phyloP scores from a whole-genome alignment of 2,329 filamentous ascomycete species.

The Alternaria tenuissima region DNA sequence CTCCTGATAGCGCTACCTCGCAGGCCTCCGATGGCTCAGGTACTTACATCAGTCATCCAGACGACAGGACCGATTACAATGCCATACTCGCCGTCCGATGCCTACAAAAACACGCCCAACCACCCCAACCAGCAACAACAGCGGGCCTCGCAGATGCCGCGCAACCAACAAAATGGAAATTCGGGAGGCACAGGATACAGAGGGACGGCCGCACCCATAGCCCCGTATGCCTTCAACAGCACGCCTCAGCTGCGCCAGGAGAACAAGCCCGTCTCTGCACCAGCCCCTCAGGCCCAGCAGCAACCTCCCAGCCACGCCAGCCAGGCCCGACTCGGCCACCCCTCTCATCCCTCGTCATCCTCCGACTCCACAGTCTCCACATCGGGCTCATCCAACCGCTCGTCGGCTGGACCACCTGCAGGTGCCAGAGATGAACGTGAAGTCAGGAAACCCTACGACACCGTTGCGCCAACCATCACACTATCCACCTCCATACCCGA shows the following conservation, averaged over 20 bases:
- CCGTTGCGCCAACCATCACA: conserved; percentile 58
- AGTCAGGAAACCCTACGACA: conserved; percentile 47
- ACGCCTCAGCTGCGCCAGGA: conserved; percentile 66
- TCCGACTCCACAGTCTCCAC: conserved; percentile 57
- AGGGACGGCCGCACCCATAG: conserved; percentile 56
- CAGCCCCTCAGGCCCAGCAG: conserved; percentile 54
- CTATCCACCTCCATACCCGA: conserved; percentile 62
- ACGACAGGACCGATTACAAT: conserved; percentile 59
- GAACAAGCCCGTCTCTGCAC: conserved; percentile 63
- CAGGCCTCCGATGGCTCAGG: conserved; percentile 52
- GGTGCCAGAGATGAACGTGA: conserved; percentile 61
- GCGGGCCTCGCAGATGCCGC: conserved; percentile 53
- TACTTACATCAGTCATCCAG: conserved; percentile 59
- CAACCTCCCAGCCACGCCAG: conserved; percentile 36
- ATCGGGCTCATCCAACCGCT: conserved; percentile 60
- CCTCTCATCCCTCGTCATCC: conserved; percentile 52
- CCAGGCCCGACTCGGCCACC: conserved; percentile 45
- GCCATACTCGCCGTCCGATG: conserved; percentile 59
- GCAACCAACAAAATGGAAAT: conserved; percentile 55
- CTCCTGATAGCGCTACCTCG: conserved; percentile 27
- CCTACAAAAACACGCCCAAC: conserved; percentile 53
- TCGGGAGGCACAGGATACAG: conserved; percentile 52
- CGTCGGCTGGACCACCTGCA: conserved; percentile 44
- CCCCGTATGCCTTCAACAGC: conserved; percentile 60
- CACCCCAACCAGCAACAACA: conserved; percentile 49